Evolutionary conservation across 2,329 filamentous ascomycete genomes (phyloP).

Genomic region (Fusarium kyushuense): DNA sequence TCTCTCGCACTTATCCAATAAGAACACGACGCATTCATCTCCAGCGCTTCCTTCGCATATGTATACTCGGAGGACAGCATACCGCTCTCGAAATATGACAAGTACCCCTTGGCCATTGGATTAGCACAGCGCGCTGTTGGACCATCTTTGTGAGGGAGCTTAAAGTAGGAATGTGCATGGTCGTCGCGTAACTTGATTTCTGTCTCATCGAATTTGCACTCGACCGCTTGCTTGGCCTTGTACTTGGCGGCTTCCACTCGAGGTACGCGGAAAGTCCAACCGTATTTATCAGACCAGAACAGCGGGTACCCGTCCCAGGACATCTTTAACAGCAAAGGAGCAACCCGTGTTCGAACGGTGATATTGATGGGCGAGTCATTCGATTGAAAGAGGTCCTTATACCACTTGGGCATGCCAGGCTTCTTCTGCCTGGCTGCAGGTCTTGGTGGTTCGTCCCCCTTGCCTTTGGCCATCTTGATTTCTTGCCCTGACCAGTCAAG

Average conservation of each 20-base stretch:
- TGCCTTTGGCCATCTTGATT: conserved; percentile 89
- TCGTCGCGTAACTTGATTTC: conserved; percentile 75
- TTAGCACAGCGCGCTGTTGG: conserved; percentile 85
- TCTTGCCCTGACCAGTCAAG: conserved; percentile 97
- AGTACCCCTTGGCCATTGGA: conserved; percentile 91
- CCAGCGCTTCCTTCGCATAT: conserved; percentile 92
- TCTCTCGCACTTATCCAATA: conserved; percentile 99
- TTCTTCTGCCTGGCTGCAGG: conserved; percentile 88
- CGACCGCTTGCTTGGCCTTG: conserved; percentile 75
- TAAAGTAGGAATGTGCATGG: conserved; percentile 78
- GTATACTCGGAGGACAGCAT: conserved; percentile 86
- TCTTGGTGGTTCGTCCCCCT: conserved; percentile 81
- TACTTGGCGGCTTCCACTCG: conserved; percentile 72
- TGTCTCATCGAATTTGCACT: conserved; percentile 84
- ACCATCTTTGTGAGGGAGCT: conserved; percentile 96
- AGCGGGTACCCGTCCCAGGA: conserved; percentile 91
- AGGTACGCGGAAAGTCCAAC: conserved; percentile 90
- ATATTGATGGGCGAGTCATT: conserved; percentile 77
- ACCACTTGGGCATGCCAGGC: conserved; percentile 96
- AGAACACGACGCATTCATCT: conserved; percentile 99
- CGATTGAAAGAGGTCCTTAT: conserved; percentile 86
- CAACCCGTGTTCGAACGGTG: conserved; percentile 87
- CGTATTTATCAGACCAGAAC: conserved; percentile 92
- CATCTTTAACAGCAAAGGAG: conserved; percentile 84
- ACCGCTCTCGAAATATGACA: conserved; percentile 91